A percentile compares a stretch with the other conserved stretches of the same genome.
Conservation (phyloP, 441 rosid genomes). For the Sinapis alba region DNA sequence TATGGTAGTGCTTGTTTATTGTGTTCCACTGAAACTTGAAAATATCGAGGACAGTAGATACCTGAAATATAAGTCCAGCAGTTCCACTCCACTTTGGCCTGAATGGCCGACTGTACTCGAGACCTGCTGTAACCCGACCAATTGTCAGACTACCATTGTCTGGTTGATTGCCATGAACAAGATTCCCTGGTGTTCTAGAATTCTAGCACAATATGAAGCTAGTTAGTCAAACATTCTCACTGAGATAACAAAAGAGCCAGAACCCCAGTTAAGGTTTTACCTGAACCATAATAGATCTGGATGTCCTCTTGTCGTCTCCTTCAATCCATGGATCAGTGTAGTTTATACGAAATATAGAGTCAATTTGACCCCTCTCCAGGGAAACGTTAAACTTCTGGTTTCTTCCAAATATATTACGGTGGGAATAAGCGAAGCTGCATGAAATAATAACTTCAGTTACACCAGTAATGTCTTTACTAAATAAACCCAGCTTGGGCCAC, state of each 20-base stretch:
- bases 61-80: slow-evolving; percentile 88
- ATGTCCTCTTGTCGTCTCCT: slow-evolving; percentile 89
- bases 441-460: slow-evolving; percentile 13
- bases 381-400: slow-evolving; percentile 92
- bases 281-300: slow-evolving; percentile 91
- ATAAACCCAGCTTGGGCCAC: not conserved
- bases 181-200: slow-evolving; percentile 90
- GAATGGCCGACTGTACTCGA: slow-evolving; percentile 87
- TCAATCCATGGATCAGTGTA: slow-evolving; percentile 99
- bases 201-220: slow-evolving; percentile 53
- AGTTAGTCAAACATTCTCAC: slow-evolving; percentile 20
- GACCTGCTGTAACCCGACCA: slow-evolving; percentile 79
- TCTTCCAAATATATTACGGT: slow-evolving; percentile 88
- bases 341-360: slow-evolving; percentile 85
- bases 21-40: slow-evolving; percentile 9
- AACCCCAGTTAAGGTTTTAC: slow-evolving; percentile 42
- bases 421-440: slow-evolving; percentile 96
- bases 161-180: slow-evolving; percentile 86
- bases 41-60: slow-evolving; percentile 33
- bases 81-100: slow-evolving; percentile 98
- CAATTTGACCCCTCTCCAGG: slow-evolving; percentile 89
- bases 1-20: not conserved
- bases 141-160: slow-evolving; percentile 68
- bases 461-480: slow-evolving; percentile 11
- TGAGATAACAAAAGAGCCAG: slow-evolving; percentile 18